Evolutionary conservation across 176 grass and related monocot genomes (phyloP), one percentile per base, ranked within the genome.

Genomic region (Juncus inflexus): DNA sequence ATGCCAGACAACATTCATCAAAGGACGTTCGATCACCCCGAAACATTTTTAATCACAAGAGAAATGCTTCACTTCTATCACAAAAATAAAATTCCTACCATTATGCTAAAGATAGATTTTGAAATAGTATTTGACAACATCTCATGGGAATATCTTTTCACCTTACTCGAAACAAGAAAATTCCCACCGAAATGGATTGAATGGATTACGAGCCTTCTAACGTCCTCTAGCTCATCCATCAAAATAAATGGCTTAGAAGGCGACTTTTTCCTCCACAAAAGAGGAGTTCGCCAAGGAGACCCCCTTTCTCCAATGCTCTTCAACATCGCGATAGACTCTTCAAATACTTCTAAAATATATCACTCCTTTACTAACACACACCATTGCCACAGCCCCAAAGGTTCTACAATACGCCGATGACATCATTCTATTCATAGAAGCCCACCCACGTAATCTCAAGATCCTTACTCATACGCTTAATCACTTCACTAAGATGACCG

Each of bases 281-380:
- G 6, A 16, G 38, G 66, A 3, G 7, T 35, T 15, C 5, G 35
- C 15, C 41, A 53, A 55, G 42, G 42, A 10, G 66, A 70, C 37
- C 66, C 14, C 9, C 5, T 70, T 4, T 70, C n/a, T 3, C 66
- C 66, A 11, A 54, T 19, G 13, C 41, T 70, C 9, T 70, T 70
- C 43, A 70, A 35, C 28, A 2, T 70, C 11, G 66, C 43, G 5
- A 11, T 70, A 7, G 66, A 70, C 10, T 28, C 11, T 69, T 9
- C 6, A 16, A 15, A 8, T 15, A 5, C 7, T 70, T 3, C 7
- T 37, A 3, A 5, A 7, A 9, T 11, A 70, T 2, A 37, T 7
- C 6, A 15, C 8, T 15, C 10, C 14, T 4, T 67, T 47, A 16
- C 2, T n/a, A 28, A 28, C 36, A 16, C 6, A n/a, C 12, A 7